Percentiles rank a stretch among this genome's conserved stretches.
Evolutionary conservation across 2,329 filamentous ascomycete species (phyloP).

Genomic region (Hypoxylon sp.): DNA sequence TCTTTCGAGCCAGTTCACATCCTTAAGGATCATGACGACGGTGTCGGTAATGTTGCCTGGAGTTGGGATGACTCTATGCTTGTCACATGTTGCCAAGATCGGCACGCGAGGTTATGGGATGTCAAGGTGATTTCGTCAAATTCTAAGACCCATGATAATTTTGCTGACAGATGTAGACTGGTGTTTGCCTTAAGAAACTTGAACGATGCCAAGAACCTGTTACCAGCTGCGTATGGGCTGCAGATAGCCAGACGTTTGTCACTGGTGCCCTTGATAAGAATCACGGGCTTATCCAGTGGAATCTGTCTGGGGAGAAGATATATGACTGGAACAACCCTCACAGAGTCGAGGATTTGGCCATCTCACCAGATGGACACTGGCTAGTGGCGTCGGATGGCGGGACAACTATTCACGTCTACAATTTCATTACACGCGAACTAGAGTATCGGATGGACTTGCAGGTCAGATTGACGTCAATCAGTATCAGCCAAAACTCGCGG

Average conservation of each 20-base stretch:
- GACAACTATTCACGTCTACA: slow-evolving; percentile 82
- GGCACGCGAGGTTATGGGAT: slow-evolving; percentile 81
- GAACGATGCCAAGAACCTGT: slow-evolving; percentile 85
- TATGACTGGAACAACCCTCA: slow-evolving; percentile 78
- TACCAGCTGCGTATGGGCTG: slow-evolving; percentile 89
- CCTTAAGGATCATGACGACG: slow-evolving; percentile 74
- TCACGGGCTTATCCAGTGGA: slow-evolving; percentile 78
- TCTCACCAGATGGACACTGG: slow-evolving; percentile 83
- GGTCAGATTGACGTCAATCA: slow-evolving; percentile 80
- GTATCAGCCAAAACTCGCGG: slow-evolving; percentile 83
- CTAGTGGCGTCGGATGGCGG: slow-evolving; percentile 83
- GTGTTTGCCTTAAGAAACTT: slow-evolving; percentile 72
- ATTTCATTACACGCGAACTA: slow-evolving; percentile 79
- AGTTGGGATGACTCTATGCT: slow-evolving; percentile 91
- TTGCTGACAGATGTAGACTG: slow-evolving; percentile 64
- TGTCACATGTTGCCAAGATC: slow-evolving; percentile 84
- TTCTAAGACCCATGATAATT: not conserved
- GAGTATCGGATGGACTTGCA: slow-evolving; percentile 80
- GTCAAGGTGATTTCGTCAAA: slow-evolving; percentile 65
- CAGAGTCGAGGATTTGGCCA: slow-evolving; percentile 85
- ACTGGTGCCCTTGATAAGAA: slow-evolving; percentile 80
- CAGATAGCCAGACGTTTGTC: slow-evolving; percentile 81
- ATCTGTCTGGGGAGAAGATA: slow-evolving; percentile 70
- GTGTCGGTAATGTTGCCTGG: slow-evolving; percentile 87
- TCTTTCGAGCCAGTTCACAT: slow-evolving; percentile 74